phyloP scores from a whole-genome alignment of 2,329 filamentous ascomycete genomes.

The Pseudogymnoascus sp. region DNA sequence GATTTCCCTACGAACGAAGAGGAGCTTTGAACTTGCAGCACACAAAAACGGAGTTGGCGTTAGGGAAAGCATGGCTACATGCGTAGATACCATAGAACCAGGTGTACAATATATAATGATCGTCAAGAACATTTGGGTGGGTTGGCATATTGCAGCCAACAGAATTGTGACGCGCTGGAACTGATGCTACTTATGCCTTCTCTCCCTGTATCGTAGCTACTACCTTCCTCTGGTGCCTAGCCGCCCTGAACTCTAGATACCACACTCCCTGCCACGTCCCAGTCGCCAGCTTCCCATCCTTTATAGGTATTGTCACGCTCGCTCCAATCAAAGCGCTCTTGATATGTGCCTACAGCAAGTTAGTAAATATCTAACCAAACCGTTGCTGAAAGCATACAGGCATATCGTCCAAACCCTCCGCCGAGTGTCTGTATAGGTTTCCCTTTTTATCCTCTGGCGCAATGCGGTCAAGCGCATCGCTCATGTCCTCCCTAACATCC shows the following conservation, averaged over 20 bases:
- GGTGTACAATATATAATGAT: slow-evolving; percentile 7
- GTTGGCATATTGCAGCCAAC: not conserved
- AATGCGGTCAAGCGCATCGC: slow-evolving; percentile 82
- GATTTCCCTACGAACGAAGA: slow-evolving; percentile 24
- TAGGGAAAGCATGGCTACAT: slow-evolving; percentile 5
- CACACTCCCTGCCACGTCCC: slow-evolving; percentile 84
- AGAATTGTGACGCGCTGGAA: not conserved
- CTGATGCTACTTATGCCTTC: slow-evolving; percentile 36
- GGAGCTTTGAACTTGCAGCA: not conserved
- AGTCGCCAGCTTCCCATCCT: slow-evolving; percentile 66
- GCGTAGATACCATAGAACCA: slow-evolving; percentile 5
- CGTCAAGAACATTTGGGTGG: not conserved
- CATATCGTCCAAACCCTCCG: slow-evolving; percentile 90
- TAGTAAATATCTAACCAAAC: not conserved
- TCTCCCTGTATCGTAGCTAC: slow-evolving; percentile 94
- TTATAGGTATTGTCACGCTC: slow-evolving; percentile 85
- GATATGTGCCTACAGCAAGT: slow-evolving; percentile 65
- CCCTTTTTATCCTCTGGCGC: slow-evolving; percentile 74
- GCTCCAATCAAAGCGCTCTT: slow-evolving; percentile 86
- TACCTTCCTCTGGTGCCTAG: slow-evolving; percentile 74
- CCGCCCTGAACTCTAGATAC: slow-evolving; percentile 81
- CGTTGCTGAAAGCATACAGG: slow-evolving; percentile 49
- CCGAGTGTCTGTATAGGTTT: slow-evolving; percentile 74
- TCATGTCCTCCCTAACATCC: slow-evolving; percentile 90
- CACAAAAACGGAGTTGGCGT: slow-evolving; percentile 5